phyloP scores from a whole-genome alignment of 148 eudicot genomes.

The Limonium bicolor region DNA sequence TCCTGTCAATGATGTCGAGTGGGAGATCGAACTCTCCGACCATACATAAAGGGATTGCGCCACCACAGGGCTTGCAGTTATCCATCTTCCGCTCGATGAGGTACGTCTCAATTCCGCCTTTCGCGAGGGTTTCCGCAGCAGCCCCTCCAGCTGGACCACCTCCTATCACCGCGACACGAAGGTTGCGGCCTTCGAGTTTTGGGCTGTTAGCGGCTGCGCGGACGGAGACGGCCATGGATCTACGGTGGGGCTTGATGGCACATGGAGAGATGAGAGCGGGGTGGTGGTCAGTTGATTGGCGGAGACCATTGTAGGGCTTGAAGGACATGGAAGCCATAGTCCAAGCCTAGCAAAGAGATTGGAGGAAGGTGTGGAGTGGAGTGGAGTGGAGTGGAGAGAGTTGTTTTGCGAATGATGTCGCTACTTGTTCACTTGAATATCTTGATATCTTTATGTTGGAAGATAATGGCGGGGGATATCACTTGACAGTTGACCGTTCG shows the following conservation, averaged over 20 bases:
- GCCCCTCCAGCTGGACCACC: conserved; percentile 94
- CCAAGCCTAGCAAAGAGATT: background rate
- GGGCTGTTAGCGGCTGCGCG: conserved; percentile 41
- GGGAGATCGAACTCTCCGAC: conserved; percentile 85
- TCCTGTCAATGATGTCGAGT: conserved; percentile 83
- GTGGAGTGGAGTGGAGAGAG: conserved; percentile 2
- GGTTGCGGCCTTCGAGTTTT: conserved; percentile 51
- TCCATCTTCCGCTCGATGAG: conserved; percentile 78
- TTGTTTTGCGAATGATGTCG: background rate
- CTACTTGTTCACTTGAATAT: background rate
- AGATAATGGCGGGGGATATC: conserved; percentile 46
- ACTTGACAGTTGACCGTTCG: conserved; percentile 21
- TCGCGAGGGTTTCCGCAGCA: conserved; percentile 87
- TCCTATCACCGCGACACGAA: conserved; percentile 80
- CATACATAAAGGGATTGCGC: conserved; percentile 94
- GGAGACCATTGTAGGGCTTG: conserved; percentile 75
- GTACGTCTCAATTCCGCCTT: conserved; percentile 75
- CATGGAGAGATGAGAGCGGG: conserved; percentile 2
- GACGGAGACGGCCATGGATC: conserved; percentile 5
- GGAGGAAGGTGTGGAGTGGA: background rate
- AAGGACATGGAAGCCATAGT: conserved; percentile 67
- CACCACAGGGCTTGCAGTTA: conserved; percentile 93
- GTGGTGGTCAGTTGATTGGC: conserved; percentile 25
- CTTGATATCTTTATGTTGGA: conserved; percentile 5
- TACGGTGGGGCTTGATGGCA: conserved; percentile 6